Evolutionary conservation across 2,329 filamentous ascomycete species (phyloP).

Genomic region (Fusarium avenaceum): DNA sequence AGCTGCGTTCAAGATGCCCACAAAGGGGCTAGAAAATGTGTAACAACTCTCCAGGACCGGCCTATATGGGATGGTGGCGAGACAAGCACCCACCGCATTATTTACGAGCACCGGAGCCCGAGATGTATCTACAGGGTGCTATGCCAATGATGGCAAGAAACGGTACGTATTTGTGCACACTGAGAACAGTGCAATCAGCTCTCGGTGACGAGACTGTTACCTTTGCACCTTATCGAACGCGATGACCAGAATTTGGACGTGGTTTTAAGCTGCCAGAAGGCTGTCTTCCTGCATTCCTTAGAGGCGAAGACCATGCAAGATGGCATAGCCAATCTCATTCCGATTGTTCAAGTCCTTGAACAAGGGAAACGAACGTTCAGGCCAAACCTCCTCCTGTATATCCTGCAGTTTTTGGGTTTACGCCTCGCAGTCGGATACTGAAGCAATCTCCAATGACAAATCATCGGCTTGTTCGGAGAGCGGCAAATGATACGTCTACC

Average conservation of each 20-base stretch:
- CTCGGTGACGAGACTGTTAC: neutral
- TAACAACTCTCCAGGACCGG: neutral
- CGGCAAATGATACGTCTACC: slow-evolving; percentile 15
- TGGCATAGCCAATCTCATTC: neutral
- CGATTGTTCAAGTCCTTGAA: too few species aligned
- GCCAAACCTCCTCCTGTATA: slow-evolving; percentile 6
- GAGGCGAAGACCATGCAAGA: neutral
- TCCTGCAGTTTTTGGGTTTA: neutral
- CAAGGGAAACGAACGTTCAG: neutral
- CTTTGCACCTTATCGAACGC: neutral
- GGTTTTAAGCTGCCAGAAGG: neutral
- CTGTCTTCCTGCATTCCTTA: neutral
- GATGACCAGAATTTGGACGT: neutral
- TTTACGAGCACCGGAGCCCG: slow-evolving; percentile 10
- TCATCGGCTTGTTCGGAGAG: slow-evolving; percentile 33
- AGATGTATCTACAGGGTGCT: slow-evolving; percentile 10
- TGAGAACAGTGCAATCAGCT: neutral
- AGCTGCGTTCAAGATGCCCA: neutral
- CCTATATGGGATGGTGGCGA: slow-evolving; percentile 9
- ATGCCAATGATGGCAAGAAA: neutral
- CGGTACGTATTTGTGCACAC: neutral
- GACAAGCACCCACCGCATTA: slow-evolving; percentile 6
- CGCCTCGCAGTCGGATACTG: slow-evolving; percentile 8
- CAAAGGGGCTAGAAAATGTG: neutral
- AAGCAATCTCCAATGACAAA: slow-evolving; percentile 2